Conservation (phyloP, 345 rosid genomes). For the Fremontodendron californicum region DNA sequence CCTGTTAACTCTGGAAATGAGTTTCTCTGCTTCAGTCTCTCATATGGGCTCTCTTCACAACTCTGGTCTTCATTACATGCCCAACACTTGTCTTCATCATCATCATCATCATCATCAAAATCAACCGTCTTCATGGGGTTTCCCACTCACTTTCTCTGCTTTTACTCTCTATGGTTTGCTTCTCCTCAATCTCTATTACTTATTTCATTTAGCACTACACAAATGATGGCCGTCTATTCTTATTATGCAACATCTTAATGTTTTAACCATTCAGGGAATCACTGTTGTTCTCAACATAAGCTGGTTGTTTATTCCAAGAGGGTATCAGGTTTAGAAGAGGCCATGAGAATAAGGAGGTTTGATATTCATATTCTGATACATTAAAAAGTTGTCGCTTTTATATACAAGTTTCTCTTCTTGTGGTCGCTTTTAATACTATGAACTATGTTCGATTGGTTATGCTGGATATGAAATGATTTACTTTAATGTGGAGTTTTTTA, state of each 20-base stretch:
- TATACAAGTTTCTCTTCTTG: neutral
- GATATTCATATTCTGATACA: neutral
- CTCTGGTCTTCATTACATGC: neutral
- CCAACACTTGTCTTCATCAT: conserved; percentile 10
- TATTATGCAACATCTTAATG: neutral
- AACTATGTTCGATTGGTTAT: neutral
- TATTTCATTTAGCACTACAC: too few species aligned
- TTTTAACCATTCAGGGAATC: conserved; percentile 30
- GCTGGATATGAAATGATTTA: neutral
- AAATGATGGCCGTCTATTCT: too few species aligned
- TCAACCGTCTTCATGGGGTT: neutral
- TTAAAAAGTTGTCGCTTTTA: neutral
- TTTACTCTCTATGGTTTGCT: conserved; percentile 36
- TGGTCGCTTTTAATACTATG: neutral
- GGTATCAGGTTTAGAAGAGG: conserved; percentile 63
- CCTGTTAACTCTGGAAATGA: neutral
- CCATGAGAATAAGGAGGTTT: conserved; percentile 67
- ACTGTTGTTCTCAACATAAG: conserved; percentile 12
- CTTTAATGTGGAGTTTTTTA: neutral
- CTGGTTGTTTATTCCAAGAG: conserved; percentile 46
- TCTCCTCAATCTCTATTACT: neutral
- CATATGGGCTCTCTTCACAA: too few species aligned
- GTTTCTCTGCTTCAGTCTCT: conserved; percentile 35
- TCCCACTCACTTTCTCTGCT: conserved; percentile 17
- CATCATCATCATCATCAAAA: too few species aligned